A percentile compares a stretch with the other conserved stretches of the same genome.
Evolutionary conservation across 2,329 filamentous ascomycete genomes (phyloP).

Genomic region (Curvularia verruculosa): DNA sequence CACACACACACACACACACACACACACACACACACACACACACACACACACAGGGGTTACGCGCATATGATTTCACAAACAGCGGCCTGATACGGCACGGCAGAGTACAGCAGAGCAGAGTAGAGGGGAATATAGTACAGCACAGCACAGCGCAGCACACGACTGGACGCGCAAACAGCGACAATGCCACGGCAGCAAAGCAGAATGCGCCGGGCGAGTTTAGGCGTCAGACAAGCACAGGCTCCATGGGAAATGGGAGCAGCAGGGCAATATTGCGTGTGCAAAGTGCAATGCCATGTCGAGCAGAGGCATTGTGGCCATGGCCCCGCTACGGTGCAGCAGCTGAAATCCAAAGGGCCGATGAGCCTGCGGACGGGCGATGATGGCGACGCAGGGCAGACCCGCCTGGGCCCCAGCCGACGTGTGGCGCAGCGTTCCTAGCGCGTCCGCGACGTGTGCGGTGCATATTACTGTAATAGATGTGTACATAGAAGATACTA

Average conservation of each 20-base stretch:
- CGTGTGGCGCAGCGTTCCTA: background rate
- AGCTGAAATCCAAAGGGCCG: background rate
- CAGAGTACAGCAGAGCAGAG: no score
- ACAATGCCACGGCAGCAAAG: background rate
- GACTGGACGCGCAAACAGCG: background rate
- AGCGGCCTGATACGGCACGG: background rate
- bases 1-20: no score
- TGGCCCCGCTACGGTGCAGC: background rate
- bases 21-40: no score
- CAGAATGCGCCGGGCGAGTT: background rate
- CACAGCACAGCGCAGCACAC: background rate
- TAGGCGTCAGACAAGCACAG: background rate
- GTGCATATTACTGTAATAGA: no score
- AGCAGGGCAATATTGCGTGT: background rate
- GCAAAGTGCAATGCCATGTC: background rate
- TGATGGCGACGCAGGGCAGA: background rate
- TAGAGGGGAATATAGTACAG: background rate
- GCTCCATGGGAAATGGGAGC: background rate
- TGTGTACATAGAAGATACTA: no score
- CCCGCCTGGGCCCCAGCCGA: background rate
- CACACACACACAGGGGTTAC: background rate
- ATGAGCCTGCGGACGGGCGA: background rate
- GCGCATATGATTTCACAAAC: background rate
- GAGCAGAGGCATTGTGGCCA: background rate
- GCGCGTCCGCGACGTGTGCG: background rate